A percentile compares a stretch with the other conserved stretches of the same genome.
Conservation (phyloP, 352 stramenopile genomes). For the Aphanomyces astaci region DNA sequence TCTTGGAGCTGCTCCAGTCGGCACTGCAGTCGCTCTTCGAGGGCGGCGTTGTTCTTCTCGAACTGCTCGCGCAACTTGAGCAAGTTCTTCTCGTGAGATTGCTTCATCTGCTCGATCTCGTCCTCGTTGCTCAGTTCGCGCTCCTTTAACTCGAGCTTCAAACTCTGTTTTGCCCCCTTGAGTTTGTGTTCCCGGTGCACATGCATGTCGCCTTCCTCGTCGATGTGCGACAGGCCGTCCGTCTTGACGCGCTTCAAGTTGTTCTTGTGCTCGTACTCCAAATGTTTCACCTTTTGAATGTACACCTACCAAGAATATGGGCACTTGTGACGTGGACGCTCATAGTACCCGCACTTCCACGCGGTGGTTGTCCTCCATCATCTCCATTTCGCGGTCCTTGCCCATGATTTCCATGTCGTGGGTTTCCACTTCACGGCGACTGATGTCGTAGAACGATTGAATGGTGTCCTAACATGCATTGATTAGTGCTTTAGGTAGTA, state of each 20-base stretch:
- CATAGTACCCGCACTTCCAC: conserved; percentile 66
- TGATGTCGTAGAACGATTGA: conserved; percentile 93
- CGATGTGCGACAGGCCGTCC: conserved; percentile 54
- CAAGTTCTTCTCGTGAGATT: conserved; percentile 90
- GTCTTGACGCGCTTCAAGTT: conserved; percentile 81
- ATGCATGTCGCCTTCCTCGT: conserved; percentile 71
- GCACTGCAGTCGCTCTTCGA: conserved; percentile 64
- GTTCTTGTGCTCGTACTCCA: conserved; percentile 93
- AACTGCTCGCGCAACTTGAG: conserved; percentile 87
- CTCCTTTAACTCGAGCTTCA: conserved; percentile 79
- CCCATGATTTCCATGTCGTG: conserved; percentile 85
- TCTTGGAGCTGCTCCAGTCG: conserved; percentile 64
- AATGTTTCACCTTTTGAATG: conserved; percentile 92
- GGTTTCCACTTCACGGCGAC: conserved; percentile 86
- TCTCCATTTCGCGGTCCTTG: conserved; percentile 93
- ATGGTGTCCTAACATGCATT: conserved; percentile 79
- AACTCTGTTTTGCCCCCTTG: conserved; percentile 60
- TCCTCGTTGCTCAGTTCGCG: conserved; percentile 79
- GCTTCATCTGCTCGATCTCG: conserved; percentile 84
- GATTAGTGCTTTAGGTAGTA: not conserved
- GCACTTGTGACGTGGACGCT: not conserved
- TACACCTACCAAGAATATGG: conserved; percentile 49
- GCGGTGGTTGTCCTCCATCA: conserved; percentile 93
- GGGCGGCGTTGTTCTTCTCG: conserved; percentile 70
- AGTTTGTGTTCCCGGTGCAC: conserved; percentile 52